Evolutionary conservation across 805 yeast genomes (phyloP), one percentile per base, ranked within the genome.

Genomic region (Wickerhamiella hasegawae): DNA sequence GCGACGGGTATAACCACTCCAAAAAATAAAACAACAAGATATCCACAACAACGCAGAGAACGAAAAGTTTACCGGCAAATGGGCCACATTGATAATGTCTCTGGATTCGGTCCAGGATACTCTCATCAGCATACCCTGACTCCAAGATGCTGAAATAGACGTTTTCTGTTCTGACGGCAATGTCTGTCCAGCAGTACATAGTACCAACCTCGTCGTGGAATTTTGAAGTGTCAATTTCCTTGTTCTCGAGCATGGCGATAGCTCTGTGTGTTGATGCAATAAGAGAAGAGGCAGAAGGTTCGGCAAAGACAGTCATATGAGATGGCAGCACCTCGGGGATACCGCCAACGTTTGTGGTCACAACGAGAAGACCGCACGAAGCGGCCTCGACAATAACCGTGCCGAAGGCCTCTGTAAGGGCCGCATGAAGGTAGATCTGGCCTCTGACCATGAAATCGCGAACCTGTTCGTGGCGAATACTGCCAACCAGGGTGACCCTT

Each of bases 361-460:
- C 98, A 2, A 90, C 94, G 15, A 81, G 64, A 25, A 90, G 55
- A 0, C 96, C 96, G 61, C 97, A 90, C 1, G 94, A 78, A 0
- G 96, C 98, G 0, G 99, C 99, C 53, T 90, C 99, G 0, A 90
- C 94, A 9, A 90, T 59, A 0, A 83, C 97, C 0, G 98, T 90
- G 2, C 99, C 99, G 58, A 90, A 90, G 0, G 97, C 98, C 53
- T 90, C 99, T 0, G 97, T 90, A 28, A 90, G 63, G 1, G 95
- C 76, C 0, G 98, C 85, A 55, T 90, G 97, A 20, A 90, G 57
- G 52, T 85, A 90, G 9, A 90, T 87, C 48, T 90, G 92, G 15
- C 98, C 99, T 42, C 73, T 70, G 4, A 84, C 73, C 94, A 90
- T 82, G 10, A 87, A 80, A 45, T 85, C 83, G 33, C 97, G 63